A percentile compares a stretch with the other conserved stretches of the same genome.
phyloP scores from a whole-genome alignment of 1,139 yeast genomes.

The Arxiozyma slooffiae region DNA sequence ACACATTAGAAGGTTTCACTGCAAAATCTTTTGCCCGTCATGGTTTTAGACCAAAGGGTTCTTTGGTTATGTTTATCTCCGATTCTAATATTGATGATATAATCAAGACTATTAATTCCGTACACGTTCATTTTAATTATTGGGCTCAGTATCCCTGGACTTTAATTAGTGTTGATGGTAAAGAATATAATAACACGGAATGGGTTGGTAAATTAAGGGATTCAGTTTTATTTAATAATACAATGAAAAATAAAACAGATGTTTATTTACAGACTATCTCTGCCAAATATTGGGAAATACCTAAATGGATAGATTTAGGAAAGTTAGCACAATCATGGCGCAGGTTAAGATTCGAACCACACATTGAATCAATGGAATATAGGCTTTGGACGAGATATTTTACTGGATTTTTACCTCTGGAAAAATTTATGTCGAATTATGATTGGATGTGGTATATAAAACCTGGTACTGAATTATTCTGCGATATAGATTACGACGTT shows the following conservation, averaged over 20 bases:
- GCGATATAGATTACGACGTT: constrained; percentile 72
- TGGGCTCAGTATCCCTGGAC: constrained; percentile 64
- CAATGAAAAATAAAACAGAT: background rate
- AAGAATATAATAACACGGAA: constrained; percentile 36
- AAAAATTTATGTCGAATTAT: constrained; percentile 55
- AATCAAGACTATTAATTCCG: constrained; percentile 48
- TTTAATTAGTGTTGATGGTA: constrained; percentile 36
- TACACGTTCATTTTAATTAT: constrained; percentile 64
- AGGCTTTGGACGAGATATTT: constrained; percentile 88
- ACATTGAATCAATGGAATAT: constrained; percentile 55
- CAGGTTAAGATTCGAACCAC: constrained; percentile 45
- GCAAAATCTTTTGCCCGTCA: constrained; percentile 10
- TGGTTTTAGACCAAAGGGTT: constrained; percentile 44
- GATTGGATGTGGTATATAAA: constrained; percentile 94
- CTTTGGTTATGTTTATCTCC: constrained; percentile 43
- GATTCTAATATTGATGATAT: constrained; percentile 53
- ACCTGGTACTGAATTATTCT: constrained; percentile 66
- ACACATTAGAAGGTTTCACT: constrained; percentile 5
- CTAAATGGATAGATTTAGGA: constrained; percentile 49
- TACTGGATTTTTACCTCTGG: constrained; percentile 80
- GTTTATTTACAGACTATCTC: background rate
- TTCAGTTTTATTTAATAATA: background rate
- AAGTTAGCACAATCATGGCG: constrained; percentile 45
- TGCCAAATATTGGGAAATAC: constrained; percentile 39
- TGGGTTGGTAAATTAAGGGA: constrained; percentile 39